phyloP scores from a whole-genome alignment of 495 filamentous ascomycete species.

The Penicillium pulvis region DNA sequence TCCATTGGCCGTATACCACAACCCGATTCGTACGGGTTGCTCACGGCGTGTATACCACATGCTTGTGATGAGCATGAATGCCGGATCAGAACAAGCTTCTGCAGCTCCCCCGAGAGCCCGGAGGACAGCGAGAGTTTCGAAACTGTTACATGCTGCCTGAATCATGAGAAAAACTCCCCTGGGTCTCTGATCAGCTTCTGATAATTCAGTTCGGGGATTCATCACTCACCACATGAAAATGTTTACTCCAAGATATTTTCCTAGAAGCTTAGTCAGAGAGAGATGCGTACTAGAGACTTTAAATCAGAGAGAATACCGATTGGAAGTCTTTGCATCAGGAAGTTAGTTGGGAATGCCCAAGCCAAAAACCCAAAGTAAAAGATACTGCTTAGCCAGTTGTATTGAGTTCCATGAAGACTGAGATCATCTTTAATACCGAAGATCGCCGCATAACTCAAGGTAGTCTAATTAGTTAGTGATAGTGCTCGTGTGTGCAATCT shows the following conservation, averaged over 20 bases:
- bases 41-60: constrained; percentile 51
- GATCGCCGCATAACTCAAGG: constrained; percentile 57
- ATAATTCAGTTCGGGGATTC: not conserved
- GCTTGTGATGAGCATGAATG: constrained; percentile 38
- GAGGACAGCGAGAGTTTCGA: constrained; percentile 39
- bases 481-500: not conserved
- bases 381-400: constrained; percentile 53
- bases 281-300: not conserved
- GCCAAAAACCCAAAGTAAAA: constrained; percentile 61
- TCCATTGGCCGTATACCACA: constrained; percentile 64
- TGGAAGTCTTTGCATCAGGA: constrained; percentile 55
- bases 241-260: constrained; percentile 59
- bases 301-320: constrained; percentile 46
- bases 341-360: constrained; percentile 45
- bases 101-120: constrained; percentile 44
- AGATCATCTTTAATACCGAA: constrained; percentile 55
- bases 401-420: constrained; percentile 48
- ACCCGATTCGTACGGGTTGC: constrained; percentile 60
- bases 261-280: constrained; percentile 19
- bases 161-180: constrained; percentile 44
- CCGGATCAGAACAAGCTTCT: constrained; percentile 43
- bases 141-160: constrained; percentile 35
- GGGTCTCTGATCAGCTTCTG: constrained; percentile 14
- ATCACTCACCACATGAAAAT: constrained; percentile 58
- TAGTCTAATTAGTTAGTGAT: constrained; percentile 33